Conservation (phyloP, 1,284 basidiomycete species). For the Cutaneotrichosporon sp. region DNA sequence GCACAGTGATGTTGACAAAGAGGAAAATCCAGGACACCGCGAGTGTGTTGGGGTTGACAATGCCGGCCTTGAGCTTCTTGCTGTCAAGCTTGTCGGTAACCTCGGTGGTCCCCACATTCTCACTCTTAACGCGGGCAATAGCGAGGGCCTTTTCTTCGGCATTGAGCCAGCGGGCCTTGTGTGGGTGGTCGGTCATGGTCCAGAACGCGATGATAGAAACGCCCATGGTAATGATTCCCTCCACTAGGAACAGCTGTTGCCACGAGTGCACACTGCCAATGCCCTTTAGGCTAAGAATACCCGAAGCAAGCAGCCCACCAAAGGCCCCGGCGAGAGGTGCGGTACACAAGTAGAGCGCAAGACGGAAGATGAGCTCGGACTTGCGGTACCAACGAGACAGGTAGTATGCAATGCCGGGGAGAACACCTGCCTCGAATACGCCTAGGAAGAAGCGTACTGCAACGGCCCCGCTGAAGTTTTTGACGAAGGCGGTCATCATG, state of each 20-base stretch:
- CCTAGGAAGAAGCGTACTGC: slow-evolving; percentile 25
- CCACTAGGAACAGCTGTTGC: slow-evolving; percentile 19
- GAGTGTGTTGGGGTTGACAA: slow-evolving; percentile 26
- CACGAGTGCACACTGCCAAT: slow-evolving; percentile 15
- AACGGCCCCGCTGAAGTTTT: slow-evolving; percentile 29
- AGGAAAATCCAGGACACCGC: slow-evolving; percentile 40
- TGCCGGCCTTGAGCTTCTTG: slow-evolving; percentile 24
- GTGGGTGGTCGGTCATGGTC: slow-evolving; percentile 39
- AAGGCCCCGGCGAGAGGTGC: slow-evolving; percentile 18
- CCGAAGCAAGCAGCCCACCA: slow-evolving; percentile 17
- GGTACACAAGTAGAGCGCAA: slow-evolving; percentile 20
- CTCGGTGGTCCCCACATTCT: slow-evolving; percentile 38
- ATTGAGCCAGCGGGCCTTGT: slow-evolving; percentile 23
- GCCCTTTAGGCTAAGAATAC: slow-evolving; percentile 13
- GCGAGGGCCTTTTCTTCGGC: slow-evolving; percentile 25
- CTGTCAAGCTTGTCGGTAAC: slow-evolving; percentile 33
- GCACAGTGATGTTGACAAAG: slow-evolving; percentile 46
- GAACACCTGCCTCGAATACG: slow-evolving; percentile 25
- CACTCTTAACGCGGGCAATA: slow-evolving; percentile 36
- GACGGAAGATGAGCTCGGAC: slow-evolving; percentile 18
- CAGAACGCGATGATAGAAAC: slow-evolving; percentile 20
- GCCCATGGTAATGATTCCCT: slow-evolving; percentile 19
- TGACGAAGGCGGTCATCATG: slow-evolving; percentile 25
- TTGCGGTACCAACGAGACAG: slow-evolving; percentile 22
- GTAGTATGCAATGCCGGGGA: slow-evolving; percentile 23